phyloP scores from a whole-genome alignment of 2,329 filamentous ascomycete genomes.

The Thyridium curvatum region DNA sequence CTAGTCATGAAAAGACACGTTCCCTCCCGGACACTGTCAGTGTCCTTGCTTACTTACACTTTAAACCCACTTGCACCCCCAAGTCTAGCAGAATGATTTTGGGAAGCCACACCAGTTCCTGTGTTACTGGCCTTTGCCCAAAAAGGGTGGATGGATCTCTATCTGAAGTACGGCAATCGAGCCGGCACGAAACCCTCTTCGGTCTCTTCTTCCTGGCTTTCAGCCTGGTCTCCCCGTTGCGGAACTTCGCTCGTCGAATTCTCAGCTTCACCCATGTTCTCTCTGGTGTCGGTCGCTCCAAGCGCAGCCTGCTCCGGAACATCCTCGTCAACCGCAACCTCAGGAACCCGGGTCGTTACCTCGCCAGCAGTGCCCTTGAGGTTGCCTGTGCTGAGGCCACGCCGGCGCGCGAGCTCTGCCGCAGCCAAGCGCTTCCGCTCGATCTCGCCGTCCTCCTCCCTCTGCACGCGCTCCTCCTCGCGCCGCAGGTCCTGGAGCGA shows the following conservation, averaged over 20 bases:
- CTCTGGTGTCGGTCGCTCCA: conserved; percentile 14
- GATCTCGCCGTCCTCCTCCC: conserved; percentile 47
- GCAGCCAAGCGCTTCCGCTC: conserved; percentile 48
- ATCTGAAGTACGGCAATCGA: conserved; percentile 50
- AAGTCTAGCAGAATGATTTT: no score
- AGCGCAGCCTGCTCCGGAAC: conserved; percentile 13
- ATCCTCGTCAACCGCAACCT: conserved; percentile 13
- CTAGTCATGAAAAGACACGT: no score
- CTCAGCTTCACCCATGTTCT: conserved; percentile 4
- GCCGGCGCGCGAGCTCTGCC: conserved; percentile 40
- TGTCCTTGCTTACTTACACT: no score
- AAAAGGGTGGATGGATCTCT: no score
- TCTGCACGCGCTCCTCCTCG: conserved; percentile 45
- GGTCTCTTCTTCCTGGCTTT: neutral
- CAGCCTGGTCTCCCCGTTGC: neutral
- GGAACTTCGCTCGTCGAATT: no score
- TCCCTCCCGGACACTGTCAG: no score
- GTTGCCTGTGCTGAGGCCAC: conserved; percentile 34
- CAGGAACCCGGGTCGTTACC: conserved; percentile 20
- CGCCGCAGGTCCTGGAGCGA: conserved; percentile 45
- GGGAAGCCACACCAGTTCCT: no score
- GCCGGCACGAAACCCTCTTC: conserved; percentile 47
- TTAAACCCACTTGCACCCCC: no score
- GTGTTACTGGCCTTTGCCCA: no score
- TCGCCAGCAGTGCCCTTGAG: conserved; percentile 11